Base-by-base conservation (phyloP, 345 rosid species). In the Lumnitzera littorea region DNA sequence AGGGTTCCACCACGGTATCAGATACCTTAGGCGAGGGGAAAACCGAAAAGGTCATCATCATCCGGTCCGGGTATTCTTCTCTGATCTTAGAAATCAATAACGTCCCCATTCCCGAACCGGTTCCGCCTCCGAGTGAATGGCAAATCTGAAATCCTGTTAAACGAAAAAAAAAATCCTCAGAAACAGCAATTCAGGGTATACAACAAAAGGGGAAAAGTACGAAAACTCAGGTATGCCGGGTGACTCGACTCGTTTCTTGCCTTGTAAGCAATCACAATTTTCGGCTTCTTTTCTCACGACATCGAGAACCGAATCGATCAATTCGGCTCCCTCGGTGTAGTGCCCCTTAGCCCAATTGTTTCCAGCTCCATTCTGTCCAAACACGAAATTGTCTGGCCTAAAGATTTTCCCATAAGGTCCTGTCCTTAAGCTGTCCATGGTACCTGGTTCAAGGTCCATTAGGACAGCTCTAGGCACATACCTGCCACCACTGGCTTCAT, bases 311-410 rank as follows among this genome's bases (percentile, higher is more conserved):
- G 84, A 72, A 62, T 82, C 87, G 46, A 82, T 82, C 70, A 82
- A 66, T 49, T 78, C 87, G 27, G 87, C 87, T 31, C 87, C 87
- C 61, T 82, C 87, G 2, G 87, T 82, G 69, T 82, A 82, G 62
- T 82, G 87, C 16, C 87, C 87, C 60, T 82, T 82, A 8, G 84
- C 87, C 87, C 87, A 82, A 64, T 82, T 82, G 64, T 82, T 82
- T 41, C 87, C 87, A 14, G 87, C 87, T 8, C 87, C 87, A 67
- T 76, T 76, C 66, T 76, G 84, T 48, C 87, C 87, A 13, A 79
- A 82, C 29, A 82, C 78, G 57, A 85, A 82, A 54, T 85, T 85
- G 59, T 85, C 91, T 23, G 91, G 91, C 69, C 91, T 67, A 63
- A 85, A 85, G 55, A 85, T 76, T 60, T 62, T 51, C 0, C 91